These are phyloP conservation scores for Trichothecium roseum DNA, from an alignment of 2,329 filamentous ascomycete genomes.

Conservation along the genomic window DNA sequence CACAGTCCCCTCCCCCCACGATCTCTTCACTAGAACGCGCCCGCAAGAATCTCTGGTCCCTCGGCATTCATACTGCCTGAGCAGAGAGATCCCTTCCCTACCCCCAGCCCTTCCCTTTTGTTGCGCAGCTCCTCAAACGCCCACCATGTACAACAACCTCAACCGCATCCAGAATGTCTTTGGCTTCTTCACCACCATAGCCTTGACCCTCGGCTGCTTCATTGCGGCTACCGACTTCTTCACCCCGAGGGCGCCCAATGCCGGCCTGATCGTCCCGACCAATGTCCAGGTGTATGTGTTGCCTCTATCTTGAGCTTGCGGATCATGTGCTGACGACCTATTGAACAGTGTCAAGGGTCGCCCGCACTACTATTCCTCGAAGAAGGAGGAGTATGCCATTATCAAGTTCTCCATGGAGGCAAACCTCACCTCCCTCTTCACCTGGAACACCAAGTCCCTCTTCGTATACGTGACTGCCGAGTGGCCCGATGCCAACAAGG, in stretches of 20 bases:
- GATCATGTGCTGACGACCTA: conserved; percentile 1
- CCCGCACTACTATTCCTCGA: conserved; percentile 89
- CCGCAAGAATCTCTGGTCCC: background rate
- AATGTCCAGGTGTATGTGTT: conserved; percentile 64
- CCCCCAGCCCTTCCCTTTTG: too few relatives aligned
- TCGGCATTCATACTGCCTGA: too few relatives aligned
- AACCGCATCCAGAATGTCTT: conserved; percentile 87
- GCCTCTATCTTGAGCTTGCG: background rate
- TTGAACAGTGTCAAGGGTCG: conserved; percentile 65
- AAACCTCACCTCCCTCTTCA: conserved; percentile 86
- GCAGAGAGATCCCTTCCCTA: too few relatives aligned
- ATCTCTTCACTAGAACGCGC: background rate
- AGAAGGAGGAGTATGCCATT: conserved; percentile 92
- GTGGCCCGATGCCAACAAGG: conserved; percentile 33
- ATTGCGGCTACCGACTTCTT: conserved; percentile 74
- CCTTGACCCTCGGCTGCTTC: conserved; percentile 67
- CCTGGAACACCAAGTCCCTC: conserved; percentile 98
- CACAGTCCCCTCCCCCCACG: too few relatives aligned
- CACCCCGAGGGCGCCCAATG: conserved; percentile 56
- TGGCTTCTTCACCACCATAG: conserved; percentile 94
- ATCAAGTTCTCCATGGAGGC: conserved; percentile 89
- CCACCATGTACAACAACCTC: conserved; percentile 75
- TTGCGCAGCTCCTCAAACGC: too few relatives aligned
- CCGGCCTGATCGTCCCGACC: conserved; percentile 49
- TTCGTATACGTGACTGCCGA: conserved; percentile 92